Evolutionary conservation across 1,284 basidiomycete species (phyloP).

Genomic region (Termitomyces sp.): DNA sequence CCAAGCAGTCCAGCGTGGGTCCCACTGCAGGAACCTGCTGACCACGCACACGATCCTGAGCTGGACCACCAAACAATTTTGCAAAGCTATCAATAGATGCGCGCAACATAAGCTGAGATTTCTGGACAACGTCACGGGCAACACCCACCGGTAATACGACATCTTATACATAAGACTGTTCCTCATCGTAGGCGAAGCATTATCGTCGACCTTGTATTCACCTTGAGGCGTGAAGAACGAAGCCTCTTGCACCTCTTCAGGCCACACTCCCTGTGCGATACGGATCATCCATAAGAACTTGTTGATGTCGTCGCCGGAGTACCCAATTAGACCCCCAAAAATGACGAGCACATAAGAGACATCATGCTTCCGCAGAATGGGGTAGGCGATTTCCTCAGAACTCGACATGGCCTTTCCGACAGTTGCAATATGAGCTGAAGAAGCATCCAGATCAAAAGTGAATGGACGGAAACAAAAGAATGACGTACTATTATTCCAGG

Average conservation of each 20-base stretch:
- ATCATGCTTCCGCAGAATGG: constrained; percentile 95
- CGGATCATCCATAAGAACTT: constrained; percentile 99
- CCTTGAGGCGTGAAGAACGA: constrained; percentile 94
- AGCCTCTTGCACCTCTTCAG: constrained; percentile 93
- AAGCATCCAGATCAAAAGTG: constrained; percentile 4
- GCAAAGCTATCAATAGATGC: constrained; percentile 54
- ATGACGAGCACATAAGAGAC: constrained; percentile 98
- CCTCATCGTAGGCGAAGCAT: constrained; percentile 87
- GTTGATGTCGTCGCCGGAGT: constrained; percentile 99
- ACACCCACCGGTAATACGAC: constrained; percentile 83
- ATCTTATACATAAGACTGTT: constrained; percentile 98
- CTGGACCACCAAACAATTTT: constrained; percentile 76
- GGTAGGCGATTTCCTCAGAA: constrained; percentile 92
- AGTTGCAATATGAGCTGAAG: constrained; percentile 85
- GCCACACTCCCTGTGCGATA: constrained; percentile 98
- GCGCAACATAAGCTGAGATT: constrained; percentile 7
- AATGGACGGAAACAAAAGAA: background rate
- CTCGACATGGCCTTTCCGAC: constrained; percentile 98
- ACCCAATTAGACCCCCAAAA: constrained; percentile 95
- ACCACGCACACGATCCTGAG: constrained; percentile 78
- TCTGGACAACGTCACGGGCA: background rate
- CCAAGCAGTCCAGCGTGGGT: constrained; percentile 84
- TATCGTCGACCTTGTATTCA: constrained; percentile 91
- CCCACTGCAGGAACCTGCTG: constrained; percentile 74
- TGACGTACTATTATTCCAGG: constrained; percentile 96